Base-by-base conservation (phyloP, 2,329 filamentous ascomycete species). In the Fusarium burgessii region DNA sequence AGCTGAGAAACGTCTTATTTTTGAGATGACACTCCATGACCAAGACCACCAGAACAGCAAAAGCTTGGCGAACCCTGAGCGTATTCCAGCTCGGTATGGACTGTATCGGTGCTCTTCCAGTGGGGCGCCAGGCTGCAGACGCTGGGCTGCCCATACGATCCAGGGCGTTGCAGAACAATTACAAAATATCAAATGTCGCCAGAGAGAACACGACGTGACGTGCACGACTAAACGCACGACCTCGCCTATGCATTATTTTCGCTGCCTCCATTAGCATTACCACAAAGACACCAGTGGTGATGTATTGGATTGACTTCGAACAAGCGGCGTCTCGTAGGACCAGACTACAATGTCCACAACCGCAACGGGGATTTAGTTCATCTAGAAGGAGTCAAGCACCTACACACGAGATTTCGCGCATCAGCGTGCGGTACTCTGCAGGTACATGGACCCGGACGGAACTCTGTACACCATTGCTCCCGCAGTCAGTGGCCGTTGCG, bases 11-110 rank as follows among this genome's bases (percentile, higher is more conserved):
- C 66, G 52, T 63, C 58, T 50, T 65, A 55, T 61, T 71, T 49
- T 56, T 45, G 43, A 59, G 32, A 36, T 62, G 56, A 64, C 55
- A 62, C 67, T 54, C 54, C 67, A 59, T 56, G 41, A 61, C 57
- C 55, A 50, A 66, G 57, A 58, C 49, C 60, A 66, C 49, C 58
- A 58, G 50, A 63, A 66, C 66, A 50, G 58, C 62, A 51, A 68
- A 73, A 67, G 68, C 73, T 75, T 72, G 71, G 71, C 72, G 58
- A 70, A 64, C 52, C 70, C 64, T 74, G 60, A 72, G 58, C 62
- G 66, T 75, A 70, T 56, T 66, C 69, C 60, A 40, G 61, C 68
- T 72, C 70, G 68, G 65, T 61, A 67, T 56, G 33, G 42, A 32
- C 41, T 63, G 58, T 63, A 54, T 36, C 56, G 62, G 68, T 55